Conservation (phyloP, 371 early-diverging fungal genomes). For the Batkoa obscura region DNA sequence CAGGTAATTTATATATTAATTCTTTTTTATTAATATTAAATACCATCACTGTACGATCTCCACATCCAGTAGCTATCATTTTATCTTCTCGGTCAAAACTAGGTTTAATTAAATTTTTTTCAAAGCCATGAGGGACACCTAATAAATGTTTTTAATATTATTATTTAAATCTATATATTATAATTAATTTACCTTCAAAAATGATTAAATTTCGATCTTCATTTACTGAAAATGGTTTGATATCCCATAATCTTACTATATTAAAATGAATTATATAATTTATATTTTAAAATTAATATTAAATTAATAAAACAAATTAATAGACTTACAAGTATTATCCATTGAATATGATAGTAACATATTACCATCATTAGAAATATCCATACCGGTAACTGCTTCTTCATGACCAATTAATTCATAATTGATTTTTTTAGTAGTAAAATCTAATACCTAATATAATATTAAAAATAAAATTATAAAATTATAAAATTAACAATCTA, state of each 20-base stretch:
- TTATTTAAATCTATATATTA: slow-evolving; percentile 8
- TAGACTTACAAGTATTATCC: slow-evolving; percentile 63
- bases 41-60: slow-evolving; percentile 82
- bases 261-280: not conserved
- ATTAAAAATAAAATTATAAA: too few relatives aligned
- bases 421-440: slow-evolving; percentile 42
- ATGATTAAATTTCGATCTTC: slow-evolving; percentile 34
- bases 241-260: slow-evolving; percentile 80
- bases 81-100: slow-evolving; percentile 80
- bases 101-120: slow-evolving; percentile 77
- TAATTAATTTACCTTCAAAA: slow-evolving; percentile 30
- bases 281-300: not conserved
- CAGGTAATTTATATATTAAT: slow-evolving; percentile 85
- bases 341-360: slow-evolving; percentile 64
- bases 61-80: slow-evolving; percentile 76
- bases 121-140: slow-evolving; percentile 87
- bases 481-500: not conserved
- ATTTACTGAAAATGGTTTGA: slow-evolving; percentile 63
- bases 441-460: slow-evolving; percentile 49
- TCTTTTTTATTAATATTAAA: slow-evolving; percentile 80
- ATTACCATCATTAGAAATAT: slow-evolving; percentile 65
- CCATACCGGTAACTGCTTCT: slow-evolving; percentile 78
- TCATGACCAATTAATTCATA: slow-evolving; percentile 63
- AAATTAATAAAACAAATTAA: not conserved
- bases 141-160: slow-evolving; percentile 3